These are phyloP conservation scores for Talaromyces sp. DNA, from an alignment of 2,329 filamentous ascomycete genomes.

Conservation along the genomic window DNA sequence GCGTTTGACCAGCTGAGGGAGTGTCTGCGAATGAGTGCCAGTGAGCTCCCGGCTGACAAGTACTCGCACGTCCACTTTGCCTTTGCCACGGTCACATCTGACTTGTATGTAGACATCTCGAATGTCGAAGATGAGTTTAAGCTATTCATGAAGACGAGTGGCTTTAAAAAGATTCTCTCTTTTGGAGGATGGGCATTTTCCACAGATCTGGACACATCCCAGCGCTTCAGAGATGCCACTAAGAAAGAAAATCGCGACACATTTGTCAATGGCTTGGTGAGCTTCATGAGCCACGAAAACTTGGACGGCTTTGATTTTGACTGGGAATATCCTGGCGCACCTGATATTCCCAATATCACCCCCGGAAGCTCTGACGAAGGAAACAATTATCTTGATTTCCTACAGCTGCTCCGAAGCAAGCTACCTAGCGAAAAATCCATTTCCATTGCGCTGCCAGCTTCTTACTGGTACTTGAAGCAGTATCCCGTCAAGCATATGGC, in stretches of 20 bases:
- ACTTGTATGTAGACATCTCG: slow-evolving; percentile 27
- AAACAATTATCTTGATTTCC: slow-evolving; percentile 31
- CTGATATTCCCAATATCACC: slow-evolving; percentile 36
- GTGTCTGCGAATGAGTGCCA: slow-evolving; percentile 22
- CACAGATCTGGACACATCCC: slow-evolving; percentile 33
- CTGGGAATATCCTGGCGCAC: slow-evolving; percentile 33
- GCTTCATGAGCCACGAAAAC: slow-evolving; percentile 37
- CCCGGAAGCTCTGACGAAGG: slow-evolving; percentile 24
- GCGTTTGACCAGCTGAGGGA: slow-evolving; percentile 23
- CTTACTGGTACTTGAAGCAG: slow-evolving; percentile 29
- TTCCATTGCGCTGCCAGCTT: slow-evolving; percentile 15
- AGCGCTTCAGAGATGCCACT: slow-evolving; percentile 36
- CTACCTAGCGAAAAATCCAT: slow-evolving; percentile 21
- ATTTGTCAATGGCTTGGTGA: slow-evolving; percentile 33
- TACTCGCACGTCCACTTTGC: slow-evolving; percentile 32
- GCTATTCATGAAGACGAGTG: slow-evolving; percentile 25
- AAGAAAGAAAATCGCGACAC: slow-evolving; percentile 33
- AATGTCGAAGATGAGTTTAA: slow-evolving; percentile 26
- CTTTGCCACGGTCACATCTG: slow-evolving; percentile 28
- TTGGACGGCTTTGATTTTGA: slow-evolving; percentile 36
- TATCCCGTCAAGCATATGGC: slow-evolving; percentile 26
- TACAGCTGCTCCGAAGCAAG: slow-evolving; percentile 19
- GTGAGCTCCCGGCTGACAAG: slow-evolving; percentile 16
- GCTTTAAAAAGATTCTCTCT: slow-evolving; percentile 38
- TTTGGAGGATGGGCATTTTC: slow-evolving; percentile 46